Evolutionary conservation across 768 basidiomycete species (phyloP), one percentile per base, ranked within the genome.

Genomic region (Amanita polypyramis): DNA sequence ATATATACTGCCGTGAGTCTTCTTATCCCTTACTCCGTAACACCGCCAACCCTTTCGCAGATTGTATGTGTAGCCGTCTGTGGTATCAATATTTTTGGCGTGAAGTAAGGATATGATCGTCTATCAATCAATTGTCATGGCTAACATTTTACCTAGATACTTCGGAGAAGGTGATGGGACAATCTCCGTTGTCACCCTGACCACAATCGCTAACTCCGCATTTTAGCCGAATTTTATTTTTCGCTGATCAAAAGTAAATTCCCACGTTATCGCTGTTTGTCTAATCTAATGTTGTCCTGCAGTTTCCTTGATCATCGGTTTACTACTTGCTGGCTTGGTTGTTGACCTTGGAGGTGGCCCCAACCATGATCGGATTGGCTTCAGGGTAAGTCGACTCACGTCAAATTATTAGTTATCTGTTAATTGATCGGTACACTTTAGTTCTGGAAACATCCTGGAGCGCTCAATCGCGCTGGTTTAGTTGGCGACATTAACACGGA

Each of bases 311-410:
- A 83, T 85, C 40, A 73, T 73, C 37, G 72, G 75, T n/a, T 64
- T 84, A 29, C 70, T 85, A 43, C 45, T 82, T 34, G 63, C 69
- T 47, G 82, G 82, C 27, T 73, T 92, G 51, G 65, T 87, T 51
- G 72, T 91, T 51, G 82, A 86, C 54, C 74, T 85, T 15, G 90
- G 90, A 35, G 89, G 86, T 49, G 86, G 82, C 1, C 86, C 88
- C 2, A 54, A 73, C 47, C 70, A 75, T 53, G 73, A 81, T 17
- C 74, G 80, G 12, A 72, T 82, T 50, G 85, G 85, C 0, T 86
- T 86, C 68, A 74, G 72, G 47, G 79, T 80, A 45, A 38, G 65
- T 63, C 20, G 23, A n/a, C 25, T 44, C 23, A 9, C 29, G 12
- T 6, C 14, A 14, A n/a, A 7, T 15, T 10, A 4, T 17, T 9